Percentiles rank a stretch among this genome's conserved stretches.
These are phyloP conservation scores for Klebsormidium nitens DNA, from an alignment of 139 green algal genomes.

Conservation along the genomic window DNA sequence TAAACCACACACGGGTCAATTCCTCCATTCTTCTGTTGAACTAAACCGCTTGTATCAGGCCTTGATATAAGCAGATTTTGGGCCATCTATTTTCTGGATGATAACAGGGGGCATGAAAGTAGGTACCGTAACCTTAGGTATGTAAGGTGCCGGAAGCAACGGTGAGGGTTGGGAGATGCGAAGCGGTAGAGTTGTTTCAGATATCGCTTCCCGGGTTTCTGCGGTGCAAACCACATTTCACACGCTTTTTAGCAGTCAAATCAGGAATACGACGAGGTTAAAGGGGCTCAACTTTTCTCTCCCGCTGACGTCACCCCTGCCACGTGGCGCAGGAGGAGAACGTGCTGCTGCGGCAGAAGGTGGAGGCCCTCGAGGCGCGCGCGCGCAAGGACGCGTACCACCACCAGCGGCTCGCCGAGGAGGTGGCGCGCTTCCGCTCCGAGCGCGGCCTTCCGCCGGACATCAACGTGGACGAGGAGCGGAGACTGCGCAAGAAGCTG, in stretches of 20 bases:
- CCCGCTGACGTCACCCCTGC: not conserved
- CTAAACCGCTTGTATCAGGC: not conserved
- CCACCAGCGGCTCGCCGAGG: not conserved
- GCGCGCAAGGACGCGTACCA: not conserved
- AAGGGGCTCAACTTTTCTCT: not conserved
- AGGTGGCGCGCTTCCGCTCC: not conserved
- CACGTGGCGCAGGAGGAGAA: slow-evolving; percentile 1
- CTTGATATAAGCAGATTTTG: not conserved
- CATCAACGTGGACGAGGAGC: not conserved
- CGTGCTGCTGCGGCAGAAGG: not conserved
- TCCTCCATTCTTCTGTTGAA: not conserved
- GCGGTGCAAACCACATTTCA: too few species aligned
- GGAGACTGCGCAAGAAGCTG: not conserved
- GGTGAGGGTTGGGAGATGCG: not conserved
- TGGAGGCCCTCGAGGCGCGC: not conserved
- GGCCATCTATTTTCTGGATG: too few species aligned
- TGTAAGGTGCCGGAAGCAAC: too few species aligned
- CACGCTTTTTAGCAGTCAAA: not conserved
- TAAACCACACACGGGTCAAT: not conserved
- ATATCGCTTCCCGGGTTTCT: too few species aligned
- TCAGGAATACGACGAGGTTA: not conserved
- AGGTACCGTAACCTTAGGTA: too few species aligned
- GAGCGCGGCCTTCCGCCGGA: not conserved
- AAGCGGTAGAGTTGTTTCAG: not conserved
- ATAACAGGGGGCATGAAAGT: too few species aligned